Evolutionary conservation across 441 rosid genomes (phyloP), one percentile per base, ranked within the genome.

Genomic region (Mallotus repandus): DNA sequence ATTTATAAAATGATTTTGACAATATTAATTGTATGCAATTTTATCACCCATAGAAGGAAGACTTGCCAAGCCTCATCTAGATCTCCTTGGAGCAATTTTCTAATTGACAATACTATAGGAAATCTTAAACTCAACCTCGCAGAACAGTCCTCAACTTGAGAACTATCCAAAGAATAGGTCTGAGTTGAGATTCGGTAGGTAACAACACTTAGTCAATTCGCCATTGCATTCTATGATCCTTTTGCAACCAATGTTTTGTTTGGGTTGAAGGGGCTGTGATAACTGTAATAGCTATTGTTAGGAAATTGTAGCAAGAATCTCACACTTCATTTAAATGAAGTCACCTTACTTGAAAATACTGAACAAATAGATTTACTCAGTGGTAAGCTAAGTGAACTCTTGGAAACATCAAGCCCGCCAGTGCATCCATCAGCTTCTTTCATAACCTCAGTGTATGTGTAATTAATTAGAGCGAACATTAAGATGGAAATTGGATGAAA

Each of bases 61-160:
- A n/a, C n/a, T n/a, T n/a, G n/a, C n/a, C n/a, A n/a, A n/a, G n/a
- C n/a, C n/a, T n/a, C n/a, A n/a, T n/a, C n/a, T n/a, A n/a, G n/a
- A n/a, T n/a, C n/a, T n/a, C n/a, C n/a, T n/a, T n/a, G n/a, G 79
- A 78, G 74, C 69, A 81, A 79, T 46, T 78, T 86, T 72, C 75
- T 83, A 22, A 90, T 69, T n/a, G 97, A 87, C 77, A 86, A 82
- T 32, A 71, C 52, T 38, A 88, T 80, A 29, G 88, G 95, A 78
- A 93, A 84, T 57, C 95, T 87, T 69, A 90, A 77, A 77, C 87
- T 89, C 72, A 96, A 73, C 85, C 84, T 88, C 72, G 84, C 54
- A 1, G 93, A 88, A 82, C 98, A 91, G 76, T 96, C 93, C 70
- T 84, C 90, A 58, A 86, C 76, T 21, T 14, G 75, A 70, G 87